Evolutionary conservation across 208 protist genomes (phyloP).

Genomic region (Trypanosoma avium): DNA sequence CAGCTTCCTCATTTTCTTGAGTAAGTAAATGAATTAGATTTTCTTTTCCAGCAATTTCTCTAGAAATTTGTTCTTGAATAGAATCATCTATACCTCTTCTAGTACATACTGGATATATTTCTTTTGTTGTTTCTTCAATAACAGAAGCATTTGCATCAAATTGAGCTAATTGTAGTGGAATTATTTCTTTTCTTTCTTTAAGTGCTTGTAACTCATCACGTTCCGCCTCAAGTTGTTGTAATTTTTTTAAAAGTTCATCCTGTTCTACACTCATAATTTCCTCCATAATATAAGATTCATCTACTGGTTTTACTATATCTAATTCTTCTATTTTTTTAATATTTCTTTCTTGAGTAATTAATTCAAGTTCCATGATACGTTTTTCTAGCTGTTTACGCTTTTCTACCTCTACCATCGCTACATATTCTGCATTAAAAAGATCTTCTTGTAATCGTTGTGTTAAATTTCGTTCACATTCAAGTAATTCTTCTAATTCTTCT

Average conservation of each 20-base stretch:
- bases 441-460: constrained; percentile 78
- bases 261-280: constrained; percentile 14
- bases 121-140: too few relatives aligned
- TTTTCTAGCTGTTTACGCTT: constrained; percentile 65
- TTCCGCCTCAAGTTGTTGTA: constrained; percentile 41
- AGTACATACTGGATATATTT: too few relatives aligned
- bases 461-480: constrained; percentile 46
- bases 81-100: not conserved
- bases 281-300: not conserved
- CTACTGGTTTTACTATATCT: constrained; percentile 4
- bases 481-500: constrained; percentile 24
- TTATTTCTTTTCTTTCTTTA: constrained; percentile 24
- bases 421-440: constrained; percentile 84
- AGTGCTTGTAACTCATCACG: constrained; percentile 27
- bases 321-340: not conserved
- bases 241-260: constrained; percentile 22
- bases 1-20: constrained; percentile 40
- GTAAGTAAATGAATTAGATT: constrained; percentile 31
- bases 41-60: constrained; percentile 25
- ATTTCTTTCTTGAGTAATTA: too few relatives aligned
- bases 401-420: constrained; percentile 76
- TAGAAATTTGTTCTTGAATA: constrained; percentile 20
- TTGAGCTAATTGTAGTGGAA: constrained; percentile 19
- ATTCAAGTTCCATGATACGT: constrained; percentile 42
- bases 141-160: not conserved